Evolutionary conservation across 768 basidiomycete genomes (phyloP), one percentile per base, ranked within the genome.

Genomic region (Lactarius akahatsu): DNA sequence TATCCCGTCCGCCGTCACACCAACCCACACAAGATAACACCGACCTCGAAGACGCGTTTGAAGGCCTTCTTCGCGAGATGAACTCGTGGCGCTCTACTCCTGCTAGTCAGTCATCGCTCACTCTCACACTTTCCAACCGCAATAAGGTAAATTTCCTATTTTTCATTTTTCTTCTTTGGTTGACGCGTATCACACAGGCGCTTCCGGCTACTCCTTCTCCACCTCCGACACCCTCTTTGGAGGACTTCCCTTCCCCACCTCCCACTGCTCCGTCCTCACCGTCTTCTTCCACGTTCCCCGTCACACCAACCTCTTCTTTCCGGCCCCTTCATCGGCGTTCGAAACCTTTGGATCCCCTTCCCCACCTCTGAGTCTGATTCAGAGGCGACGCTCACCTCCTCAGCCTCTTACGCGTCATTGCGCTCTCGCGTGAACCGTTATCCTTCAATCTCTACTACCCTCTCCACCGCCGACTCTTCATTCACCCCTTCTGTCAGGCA

Each of bases 61-160:
- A 73, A 26, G 78, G 76, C 62, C 76, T 78, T 65, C 72, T 78
- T 4, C 77, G 75, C 38, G 76, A 78, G 68, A 78, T 78, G 77
- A 66, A 66, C 34, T 61, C 70, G 36, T 71, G 70, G 70, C 70
- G 65, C 36, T 55, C 66, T 13, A 20, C 28, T 1, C 62, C 66
- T 7, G 26, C 58, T 32, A 55, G 54, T 26, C 50, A 52, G 13
- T 67, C 66, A 15, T n/a, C 57, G 26, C 62, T 45, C 11, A 45
- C 66, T 4, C 38, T 59, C 55, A 58, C 63, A 20, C 52, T 57
- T 45, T 30, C 69, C 67, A 60, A 70, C 30, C 68, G 68, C 11
- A 59, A 71, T 43, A 71, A 71, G 70, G 70, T 69, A 32, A 6
- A 58, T 59, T 3, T 57, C 23, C 10, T n/a, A 30, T 43, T 34